These are phyloP conservation scores for Jamesozyma hellenica DNA, from an alignment of 805 yeast genomes.

Conservation along the genomic window DNA sequence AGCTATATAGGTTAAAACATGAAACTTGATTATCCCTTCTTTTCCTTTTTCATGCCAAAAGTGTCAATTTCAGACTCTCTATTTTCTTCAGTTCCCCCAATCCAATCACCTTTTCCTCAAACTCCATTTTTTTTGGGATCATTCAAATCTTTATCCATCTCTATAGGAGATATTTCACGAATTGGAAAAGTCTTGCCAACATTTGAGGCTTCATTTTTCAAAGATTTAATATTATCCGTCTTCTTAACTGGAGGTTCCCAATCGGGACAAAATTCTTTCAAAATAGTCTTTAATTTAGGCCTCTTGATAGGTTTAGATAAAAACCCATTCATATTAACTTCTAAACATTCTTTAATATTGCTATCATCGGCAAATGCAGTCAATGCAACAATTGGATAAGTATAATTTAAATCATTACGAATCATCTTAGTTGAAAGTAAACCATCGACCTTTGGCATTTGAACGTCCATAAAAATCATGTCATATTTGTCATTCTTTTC, in stretches of 20 bases:
- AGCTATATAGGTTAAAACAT: too few species aligned
- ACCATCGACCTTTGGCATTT: constrained; percentile 93
- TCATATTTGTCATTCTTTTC: constrained; percentile 42
- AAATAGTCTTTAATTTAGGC: constrained; percentile 49
- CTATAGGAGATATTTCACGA: too few species aligned
- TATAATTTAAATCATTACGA: constrained; percentile 48
- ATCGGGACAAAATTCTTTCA: constrained; percentile 26
- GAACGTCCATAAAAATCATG: constrained; percentile 90
- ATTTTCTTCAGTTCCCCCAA: too few species aligned
- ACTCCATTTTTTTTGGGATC: not conserved
- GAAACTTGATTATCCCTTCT: too few species aligned
- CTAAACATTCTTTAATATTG: constrained; percentile 74
- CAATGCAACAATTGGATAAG: constrained; percentile 78
- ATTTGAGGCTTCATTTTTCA: too few species aligned
- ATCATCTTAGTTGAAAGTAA: constrained; percentile 69
- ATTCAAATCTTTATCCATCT: not conserved
- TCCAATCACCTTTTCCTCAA: too few species aligned
- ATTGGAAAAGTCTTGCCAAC: too few species aligned
- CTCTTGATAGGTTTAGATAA: constrained; percentile 81
- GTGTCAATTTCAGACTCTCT: too few species aligned
- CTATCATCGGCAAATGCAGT: constrained; percentile 94
- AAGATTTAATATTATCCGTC: not conserved
- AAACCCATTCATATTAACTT: constrained; percentile 89
- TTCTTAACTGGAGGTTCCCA: constrained; percentile 4
- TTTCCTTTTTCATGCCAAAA: too few species aligned